Evolutionary conservation across 78 protist genomes (phyloP), one percentile per base, ranked within the genome.

Genomic region (Guillardia theta): DNA sequence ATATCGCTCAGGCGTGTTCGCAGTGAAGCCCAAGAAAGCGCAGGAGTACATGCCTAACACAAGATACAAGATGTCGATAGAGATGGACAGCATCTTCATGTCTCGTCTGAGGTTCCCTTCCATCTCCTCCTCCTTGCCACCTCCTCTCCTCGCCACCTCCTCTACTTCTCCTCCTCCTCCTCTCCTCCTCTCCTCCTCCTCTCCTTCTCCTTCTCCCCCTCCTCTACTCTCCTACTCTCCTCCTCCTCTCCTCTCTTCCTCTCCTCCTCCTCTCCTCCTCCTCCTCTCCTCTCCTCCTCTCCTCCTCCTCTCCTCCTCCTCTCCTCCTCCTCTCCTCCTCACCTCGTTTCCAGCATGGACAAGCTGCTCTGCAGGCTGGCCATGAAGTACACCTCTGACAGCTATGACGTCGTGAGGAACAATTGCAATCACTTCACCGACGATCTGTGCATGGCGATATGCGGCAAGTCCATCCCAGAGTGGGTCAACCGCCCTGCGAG

Each of bases 341-440:
- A 15, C 36, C 9, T 5, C 78, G 39, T 5, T 64, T 19, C 78
- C 44, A 43, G 90, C 90, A 50, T 78, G 90, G 50, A 43, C 50
- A 78, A 43, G 53, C 1, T 43, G 19, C 90, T 78, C 43, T 24
- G 44, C 8, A 19, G 48, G 33, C 90, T 78, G 24, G 90, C 90
- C n/a, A 22, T 30, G 43, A 37, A 43, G 30, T 78, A 24, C 90
- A 78, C 90, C 90, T 78, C 90, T 1, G 48, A 78, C 44, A 27
- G 43, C 50, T 78, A 78, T 30, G 53, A 78, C 90, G 90, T 78
- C 48, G 24, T 78, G 15, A 37, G 48, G 1, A 24, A 50, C 90
- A 78, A 78, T 30, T 78, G 90, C 90, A 78, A 78, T 48, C 90
- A 78, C 50, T 78, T 78, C 33, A 78, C 90, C 33, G 90, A 78